Evolutionary conservation across 768 basidiomycete genomes (phyloP).

Genomic region (Lactarius hatsudake): DNA sequence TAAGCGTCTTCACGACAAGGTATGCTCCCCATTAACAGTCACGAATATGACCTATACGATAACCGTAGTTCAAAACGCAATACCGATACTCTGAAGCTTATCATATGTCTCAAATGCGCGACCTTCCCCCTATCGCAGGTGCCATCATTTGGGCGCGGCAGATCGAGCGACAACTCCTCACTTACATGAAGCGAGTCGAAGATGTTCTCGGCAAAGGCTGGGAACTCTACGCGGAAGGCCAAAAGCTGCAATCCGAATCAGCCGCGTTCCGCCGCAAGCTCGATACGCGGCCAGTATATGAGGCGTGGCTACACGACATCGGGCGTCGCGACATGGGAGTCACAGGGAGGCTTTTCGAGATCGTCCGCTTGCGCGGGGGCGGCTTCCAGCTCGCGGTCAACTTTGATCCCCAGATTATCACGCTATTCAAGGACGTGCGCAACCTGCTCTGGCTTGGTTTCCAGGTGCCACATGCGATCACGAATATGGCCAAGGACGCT

Average conservation of each 20-base stretch:
- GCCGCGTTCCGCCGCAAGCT: slow-evolving; percentile 93
- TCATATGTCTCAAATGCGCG: slow-evolving; percentile 98
- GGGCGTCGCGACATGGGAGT: slow-evolving; percentile 90
- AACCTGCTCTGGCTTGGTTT: slow-evolving; percentile 96
- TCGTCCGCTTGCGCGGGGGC: slow-evolving; percentile 70
- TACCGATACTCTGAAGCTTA: slow-evolving; percentile 95
- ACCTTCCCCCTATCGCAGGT: slow-evolving; percentile 95
- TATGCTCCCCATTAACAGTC: slow-evolving; percentile 28
- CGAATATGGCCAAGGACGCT: slow-evolving; percentile 97
- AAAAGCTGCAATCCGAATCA: slow-evolving; percentile 91
- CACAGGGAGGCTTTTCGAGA: slow-evolving; percentile 89
- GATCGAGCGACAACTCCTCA: slow-evolving; percentile 91
- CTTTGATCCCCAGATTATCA: slow-evolving; percentile 98
- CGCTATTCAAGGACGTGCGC: slow-evolving; percentile 96
- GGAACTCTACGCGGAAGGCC: slow-evolving; percentile 99
- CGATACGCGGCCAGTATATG: slow-evolving; percentile 90
- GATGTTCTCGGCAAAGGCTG: slow-evolving; percentile 98
- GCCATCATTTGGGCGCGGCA: slow-evolving; percentile 99
- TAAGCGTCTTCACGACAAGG: slow-evolving; percentile 91
- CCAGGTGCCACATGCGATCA: slow-evolving; percentile 90
- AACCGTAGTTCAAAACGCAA: slow-evolving; percentile 82
- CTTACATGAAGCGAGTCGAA: slow-evolving; percentile 99
- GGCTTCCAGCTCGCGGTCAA: slow-evolving; percentile 90
- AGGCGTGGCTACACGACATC: slow-evolving; percentile 96
- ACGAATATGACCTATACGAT: background rate